phyloP scores from a whole-genome alignment of 139 green algal species.

The Trebouxia sp. region DNA sequence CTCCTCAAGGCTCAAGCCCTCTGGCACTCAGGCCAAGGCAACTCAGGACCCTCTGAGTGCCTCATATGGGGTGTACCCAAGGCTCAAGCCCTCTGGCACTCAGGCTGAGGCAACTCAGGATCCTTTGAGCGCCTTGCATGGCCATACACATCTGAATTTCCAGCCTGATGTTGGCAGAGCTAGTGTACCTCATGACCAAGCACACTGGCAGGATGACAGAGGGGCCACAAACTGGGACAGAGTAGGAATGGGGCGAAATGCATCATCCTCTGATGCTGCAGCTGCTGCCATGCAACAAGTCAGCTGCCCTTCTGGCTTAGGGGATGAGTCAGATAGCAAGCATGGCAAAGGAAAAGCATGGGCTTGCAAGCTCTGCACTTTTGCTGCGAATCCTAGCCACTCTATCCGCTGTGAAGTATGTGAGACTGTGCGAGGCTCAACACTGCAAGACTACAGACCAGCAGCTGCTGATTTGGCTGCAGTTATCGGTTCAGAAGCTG shows the following conservation, averaged over 20 bases:
- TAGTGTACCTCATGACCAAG: neutral
- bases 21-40: neutral
- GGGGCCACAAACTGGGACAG: neutral
- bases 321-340: neutral
- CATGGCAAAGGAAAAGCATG: neutral
- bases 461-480: neutral
- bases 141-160: neutral
- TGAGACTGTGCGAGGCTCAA: slow-evolving; percentile 16
- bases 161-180: neutral
- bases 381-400: slow-evolving; percentile 22
- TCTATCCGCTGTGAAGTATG: slow-evolving; percentile 35
- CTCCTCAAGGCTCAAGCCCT: neutral
- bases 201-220: neutral
- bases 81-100: neutral
- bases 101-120: neutral
- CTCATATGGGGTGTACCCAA: neutral
- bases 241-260: neutral
- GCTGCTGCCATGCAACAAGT: slow-evolving; percentile 17
- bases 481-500: too few relatives aligned
- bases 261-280: neutral
- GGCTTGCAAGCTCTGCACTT: slow-evolving; percentile 33
- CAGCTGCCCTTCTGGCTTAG: slow-evolving; percentile 23
- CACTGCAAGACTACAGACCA: neutral
- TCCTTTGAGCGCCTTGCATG: neutral
- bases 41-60: neutral